phyloP scores from a whole-genome alignment of 2,329 filamentous ascomycete genomes.

The Ceratocystis smalleyi region DNA sequence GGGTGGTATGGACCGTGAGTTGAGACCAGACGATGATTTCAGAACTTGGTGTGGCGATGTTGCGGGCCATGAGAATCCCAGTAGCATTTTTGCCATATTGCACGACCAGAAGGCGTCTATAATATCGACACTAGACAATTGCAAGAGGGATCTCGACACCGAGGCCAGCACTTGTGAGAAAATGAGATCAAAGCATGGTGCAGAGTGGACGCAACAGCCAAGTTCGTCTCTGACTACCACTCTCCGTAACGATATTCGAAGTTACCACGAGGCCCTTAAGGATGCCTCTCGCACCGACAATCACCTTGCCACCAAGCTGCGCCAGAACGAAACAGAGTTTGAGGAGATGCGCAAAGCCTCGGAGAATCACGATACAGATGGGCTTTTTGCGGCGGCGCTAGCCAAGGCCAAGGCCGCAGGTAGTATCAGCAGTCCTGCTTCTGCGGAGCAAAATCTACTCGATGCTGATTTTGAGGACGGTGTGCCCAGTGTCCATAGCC shows the following conservation, averaged over 20 bases:
- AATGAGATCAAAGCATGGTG: conserved; percentile 94
- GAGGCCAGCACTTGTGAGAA: conserved; percentile 98
- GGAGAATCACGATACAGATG: conserved; percentile 71
- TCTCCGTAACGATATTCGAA: conserved; percentile 69
- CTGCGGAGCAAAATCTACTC: conserved; percentile 61
- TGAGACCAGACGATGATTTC: conserved; percentile 80
- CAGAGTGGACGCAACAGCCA: conserved; percentile 93
- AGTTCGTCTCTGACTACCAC: conserved; percentile 81
- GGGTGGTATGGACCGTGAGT: conserved; percentile 67
- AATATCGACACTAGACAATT: conserved; percentile 55
- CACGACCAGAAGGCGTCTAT: conserved; percentile 65
- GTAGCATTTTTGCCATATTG: conserved; percentile 62
- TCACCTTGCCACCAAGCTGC: conserved; percentile 66
- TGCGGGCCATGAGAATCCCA: conserved; percentile 67
- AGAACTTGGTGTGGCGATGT: conserved; percentile 87
- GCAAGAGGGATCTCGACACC: conserved; percentile 81
- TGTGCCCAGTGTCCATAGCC: conserved; percentile 65
- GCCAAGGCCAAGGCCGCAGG: conserved; percentile 56
- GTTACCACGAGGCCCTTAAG: conserved; percentile 75
- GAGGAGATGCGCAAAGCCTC: conserved; percentile 89
- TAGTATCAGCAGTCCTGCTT: conserved; percentile 46
- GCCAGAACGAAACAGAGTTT: conserved; percentile 76
- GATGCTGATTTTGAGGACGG: conserved; percentile 83
- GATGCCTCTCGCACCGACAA: conserved; percentile 77
- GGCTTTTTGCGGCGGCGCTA: conserved; percentile 75